These are phyloP conservation scores for Ligustrum vulgare DNA, from an alignment of 257 asterid genomes.

Conservation along the genomic window DNA sequence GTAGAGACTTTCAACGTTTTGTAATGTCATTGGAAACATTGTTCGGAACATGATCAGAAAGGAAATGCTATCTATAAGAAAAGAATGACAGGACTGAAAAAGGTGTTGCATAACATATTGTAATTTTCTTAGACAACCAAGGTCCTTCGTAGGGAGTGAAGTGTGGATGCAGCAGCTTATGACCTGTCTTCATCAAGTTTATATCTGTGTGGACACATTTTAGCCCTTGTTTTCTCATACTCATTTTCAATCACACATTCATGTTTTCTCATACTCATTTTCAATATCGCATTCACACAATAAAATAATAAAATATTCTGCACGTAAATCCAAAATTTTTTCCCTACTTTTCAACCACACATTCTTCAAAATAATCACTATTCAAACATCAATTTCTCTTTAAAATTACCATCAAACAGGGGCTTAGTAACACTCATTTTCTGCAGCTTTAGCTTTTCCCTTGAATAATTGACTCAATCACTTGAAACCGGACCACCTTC, in stretches of 20 bases:
- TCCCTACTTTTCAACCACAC: too few relatives aligned
- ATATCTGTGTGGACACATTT: neutral
- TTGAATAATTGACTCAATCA: neutral
- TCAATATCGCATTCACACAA: too few relatives aligned
- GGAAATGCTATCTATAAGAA: neutral
- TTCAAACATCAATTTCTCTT: too few relatives aligned
- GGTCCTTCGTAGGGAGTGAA: neutral
- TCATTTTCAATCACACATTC: too few relatives aligned
- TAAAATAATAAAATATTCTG: too few relatives aligned
- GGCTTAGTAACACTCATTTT: neutral
- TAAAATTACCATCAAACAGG: too few relatives aligned
- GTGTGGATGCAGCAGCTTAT: neutral
- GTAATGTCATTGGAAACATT: neutral
- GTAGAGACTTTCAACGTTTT: neutral
- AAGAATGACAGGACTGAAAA: neutral
- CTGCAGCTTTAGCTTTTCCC: neutral
- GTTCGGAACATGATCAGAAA: neutral
- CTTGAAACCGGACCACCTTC: neutral
- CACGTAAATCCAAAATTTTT: too few relatives aligned
- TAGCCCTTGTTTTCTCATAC: neutral
- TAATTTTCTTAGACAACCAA: neutral
- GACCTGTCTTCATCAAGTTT: neutral
- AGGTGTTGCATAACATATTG: neutral
- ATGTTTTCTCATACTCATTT: too few relatives aligned
- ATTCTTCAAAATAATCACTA: too few relatives aligned